Conservation (phyloP, 208 protist species). For the Trypanosoma scelopori region DNA sequence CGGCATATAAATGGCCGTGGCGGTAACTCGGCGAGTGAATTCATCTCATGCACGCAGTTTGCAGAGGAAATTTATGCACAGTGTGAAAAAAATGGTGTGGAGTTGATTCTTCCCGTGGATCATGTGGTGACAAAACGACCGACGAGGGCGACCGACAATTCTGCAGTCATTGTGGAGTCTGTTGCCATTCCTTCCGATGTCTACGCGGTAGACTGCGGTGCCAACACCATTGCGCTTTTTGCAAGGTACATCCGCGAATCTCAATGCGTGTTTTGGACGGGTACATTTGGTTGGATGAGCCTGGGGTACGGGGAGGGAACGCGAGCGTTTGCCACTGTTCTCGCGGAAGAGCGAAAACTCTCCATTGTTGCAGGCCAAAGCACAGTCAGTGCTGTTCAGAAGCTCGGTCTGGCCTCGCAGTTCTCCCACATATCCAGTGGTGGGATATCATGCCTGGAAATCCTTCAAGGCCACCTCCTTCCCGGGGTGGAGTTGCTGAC, state of each 20-base stretch:
- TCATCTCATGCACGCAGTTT: constrained; percentile 52
- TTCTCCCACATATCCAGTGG: constrained; percentile 97
- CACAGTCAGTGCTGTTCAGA: constrained; percentile 39
- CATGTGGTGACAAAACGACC: constrained; percentile 87
- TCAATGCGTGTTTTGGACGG: constrained; percentile 95
- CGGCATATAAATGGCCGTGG: not conserved
- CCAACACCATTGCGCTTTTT: constrained; percentile 83
- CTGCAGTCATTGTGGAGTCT: constrained; percentile 41
- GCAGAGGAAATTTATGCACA: constrained; percentile 89
- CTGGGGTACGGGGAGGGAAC: constrained; percentile 91
- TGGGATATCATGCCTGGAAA: constrained; percentile 96
- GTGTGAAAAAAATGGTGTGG: constrained; percentile 91
- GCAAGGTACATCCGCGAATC: constrained; percentile 65
- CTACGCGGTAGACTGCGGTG: constrained; percentile 93
- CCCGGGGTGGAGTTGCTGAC: constrained; percentile 87
- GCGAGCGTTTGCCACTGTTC: constrained; percentile 49
- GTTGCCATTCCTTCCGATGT: constrained; percentile 50
- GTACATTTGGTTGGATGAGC: constrained; percentile 88
- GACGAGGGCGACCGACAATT: constrained; percentile 22
- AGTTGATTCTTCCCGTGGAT: constrained; percentile 96
- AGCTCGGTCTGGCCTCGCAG: constrained; percentile 39
- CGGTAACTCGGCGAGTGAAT: constrained; percentile 21
- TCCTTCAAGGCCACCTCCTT: constrained; percentile 95
- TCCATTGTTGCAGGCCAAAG: constrained; percentile 65
- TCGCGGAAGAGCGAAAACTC: constrained; percentile 48